Base-by-base conservation (phyloP, 805 yeast genomes). In the Hemisphaericaspora nanyangensis region DNA sequence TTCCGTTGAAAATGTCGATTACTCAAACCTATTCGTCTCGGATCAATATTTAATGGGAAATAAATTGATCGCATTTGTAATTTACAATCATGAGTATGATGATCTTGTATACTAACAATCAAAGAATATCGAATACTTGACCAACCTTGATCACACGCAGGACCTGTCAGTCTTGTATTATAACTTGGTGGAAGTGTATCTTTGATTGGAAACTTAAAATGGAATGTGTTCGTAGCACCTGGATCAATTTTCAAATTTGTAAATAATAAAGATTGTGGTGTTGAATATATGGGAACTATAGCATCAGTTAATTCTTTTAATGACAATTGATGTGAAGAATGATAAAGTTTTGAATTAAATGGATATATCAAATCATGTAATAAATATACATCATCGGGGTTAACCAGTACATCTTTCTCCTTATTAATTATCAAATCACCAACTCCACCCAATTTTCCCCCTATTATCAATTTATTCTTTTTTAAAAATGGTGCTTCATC, bases 121-220 rank as follows among this genome's bases (percentile, higher is more conserved):
- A 68, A 45, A 45, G 60, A 56, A 49, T 68, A 68, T 26, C 53
- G 52, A 7, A 68, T 60, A 37, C 70, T 62, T 2, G 65, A 48
- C 40, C 55, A 53, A 2, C 72, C 73, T 34, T 60, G 69, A 29
- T 68, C 72, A 25, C 70, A 55, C 4, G 55, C 54, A 1, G 60
- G 50, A 0, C 71, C 70, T 0, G 72, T 63, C 72, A 65, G 70
- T 12, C 53, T 50, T 6, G 66, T 47, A 45, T 68, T 68, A 48
- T 68, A 68, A 11, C 65, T 56, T 0, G 74, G 74, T 6, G 74
- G 72, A 24, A 60, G 45, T 12, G 47, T 46, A 6, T 39, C 36
- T n/a, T 43, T 37, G 3, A 55, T 40, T 1, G 58, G 60, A 39
- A 64, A 49, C 30, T 44, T 52, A 7, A 67, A 36, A 13, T 38